Base-by-base conservation (phyloP, 2,329 filamentous ascomycete species). In the Ceratocystis diversiconidia region DNA sequence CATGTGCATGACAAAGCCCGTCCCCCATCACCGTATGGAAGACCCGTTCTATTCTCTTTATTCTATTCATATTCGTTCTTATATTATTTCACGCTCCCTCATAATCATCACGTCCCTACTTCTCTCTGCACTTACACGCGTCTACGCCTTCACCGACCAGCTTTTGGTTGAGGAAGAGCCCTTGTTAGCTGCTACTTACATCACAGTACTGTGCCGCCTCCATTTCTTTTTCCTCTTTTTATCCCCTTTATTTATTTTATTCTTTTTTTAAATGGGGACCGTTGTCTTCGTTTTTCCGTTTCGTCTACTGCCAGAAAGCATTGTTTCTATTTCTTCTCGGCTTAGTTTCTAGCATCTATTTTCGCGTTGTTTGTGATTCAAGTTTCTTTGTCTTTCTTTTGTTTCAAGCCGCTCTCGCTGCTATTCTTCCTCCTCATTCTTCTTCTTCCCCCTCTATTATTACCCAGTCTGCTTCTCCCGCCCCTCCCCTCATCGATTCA, bases 141-240 rank as follows among this genome's bases (percentile, higher is more conserved):
- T 43, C 22, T 43, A 22, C 61, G 44, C 41, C 44, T 48, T 8
- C 17, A 30, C 61, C 25, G 43, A 62, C 61, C 19, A 2, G 32
- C 8, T 30, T 22, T 12, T 28, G 25, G 61, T 5, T 62, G 43
- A 62, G 41, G 32, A 36, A 36, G 32, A n/a, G 41, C 19, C 61
- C 44, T 48, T 62, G 61, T 3, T 36, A 36, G 32, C 32, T 36
- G 32, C 32, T 36, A 36, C 32, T 36, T 65, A 8, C 41, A 60
- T 44, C 30, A 41, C 28, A 50, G 30, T 57, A 64, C 65, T 64
- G 65, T 66, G 65, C 65, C 65, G 61, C 65, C 65, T 63, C 65
- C 65, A 60, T 65, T 64, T 61, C 64, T 63, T 63, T 28, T 67
- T 63, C 59, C 69, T 69, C 70, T 72, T 70, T 68, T 70, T 69